Percentiles rank a stretch among this genome's conserved stretches.
phyloP scores from a whole-genome alignment of 495 filamentous ascomycete genomes.

The Margaritispora aquatica region DNA sequence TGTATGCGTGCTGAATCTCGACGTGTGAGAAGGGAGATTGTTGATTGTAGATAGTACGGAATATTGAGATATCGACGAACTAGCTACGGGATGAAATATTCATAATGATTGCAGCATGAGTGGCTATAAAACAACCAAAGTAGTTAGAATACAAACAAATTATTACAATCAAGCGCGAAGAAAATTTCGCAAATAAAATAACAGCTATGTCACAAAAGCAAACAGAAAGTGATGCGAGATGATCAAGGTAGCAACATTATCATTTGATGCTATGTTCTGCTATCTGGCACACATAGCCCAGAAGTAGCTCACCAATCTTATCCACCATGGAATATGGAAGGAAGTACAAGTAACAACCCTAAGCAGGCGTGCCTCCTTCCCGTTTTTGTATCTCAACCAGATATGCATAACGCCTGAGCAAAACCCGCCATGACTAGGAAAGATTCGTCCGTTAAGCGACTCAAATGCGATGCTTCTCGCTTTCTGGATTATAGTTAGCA shows the following conservation, averaged over 20 bases:
- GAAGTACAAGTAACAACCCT: neutral
- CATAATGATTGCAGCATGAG: too few species aligned
- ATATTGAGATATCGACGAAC: too few species aligned
- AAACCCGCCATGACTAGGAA: neutral
- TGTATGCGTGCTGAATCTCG: too few species aligned
- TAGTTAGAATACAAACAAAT: neutral
- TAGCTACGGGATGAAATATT: too few species aligned
- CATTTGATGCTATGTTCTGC: neutral
- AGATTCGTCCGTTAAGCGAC: neutral
- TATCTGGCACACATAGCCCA: neutral
- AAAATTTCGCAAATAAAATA: neutral
- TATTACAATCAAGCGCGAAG: neutral
- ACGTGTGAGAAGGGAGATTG: too few species aligned
- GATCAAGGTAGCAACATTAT: neutral
- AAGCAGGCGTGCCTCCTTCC: neutral
- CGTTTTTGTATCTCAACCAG: neutral
- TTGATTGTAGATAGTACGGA: too few species aligned
- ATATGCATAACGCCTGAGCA: neutral
- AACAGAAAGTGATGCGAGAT: neutral
- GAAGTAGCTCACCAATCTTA: neutral
- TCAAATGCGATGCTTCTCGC: slow-evolving; percentile 70
- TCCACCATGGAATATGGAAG: neutral
- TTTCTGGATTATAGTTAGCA: slow-evolving; percentile 48
- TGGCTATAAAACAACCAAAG: too few species aligned
- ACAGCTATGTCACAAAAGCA: neutral